Evolutionary conservation across 345 rosid species (phyloP).

Genomic region (Pseudoturritis turrita): DNA sequence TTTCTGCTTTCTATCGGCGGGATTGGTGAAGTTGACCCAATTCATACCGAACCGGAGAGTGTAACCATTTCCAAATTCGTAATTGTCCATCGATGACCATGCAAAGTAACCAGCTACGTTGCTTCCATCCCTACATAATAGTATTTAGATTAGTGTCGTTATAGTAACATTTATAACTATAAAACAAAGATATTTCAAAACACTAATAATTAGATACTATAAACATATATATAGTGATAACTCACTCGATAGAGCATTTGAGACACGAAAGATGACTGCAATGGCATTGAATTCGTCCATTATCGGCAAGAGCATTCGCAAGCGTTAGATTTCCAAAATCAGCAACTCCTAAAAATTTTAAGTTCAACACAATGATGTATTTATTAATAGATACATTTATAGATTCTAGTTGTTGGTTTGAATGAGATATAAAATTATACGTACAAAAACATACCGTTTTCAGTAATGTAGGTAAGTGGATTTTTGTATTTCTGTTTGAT

Average conservation of each 20-base stretch:
- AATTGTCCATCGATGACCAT: conserved; percentile 26
- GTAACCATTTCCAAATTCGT: conserved; percentile 27
- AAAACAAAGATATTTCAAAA: not conserved
- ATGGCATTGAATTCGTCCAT: conserved; percentile 14
- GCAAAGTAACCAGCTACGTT: conserved; percentile 23
- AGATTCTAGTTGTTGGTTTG: too few relatives aligned
- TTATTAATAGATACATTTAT: not conserved
- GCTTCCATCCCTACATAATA: conserved; percentile 13
- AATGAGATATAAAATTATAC: not conserved
- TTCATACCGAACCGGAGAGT: conserved; percentile 27
- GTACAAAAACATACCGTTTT: conserved; percentile 18
- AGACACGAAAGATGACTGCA: conserved; percentile 28
- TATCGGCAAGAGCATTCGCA: conserved; percentile 9
- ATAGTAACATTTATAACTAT: not conserved
- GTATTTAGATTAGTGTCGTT: not conserved
- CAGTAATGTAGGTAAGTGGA: conserved; percentile 31
- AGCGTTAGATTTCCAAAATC: conserved; percentile 11
- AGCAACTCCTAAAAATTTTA: conserved; percentile 18
- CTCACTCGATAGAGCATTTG: conserved; percentile 22
- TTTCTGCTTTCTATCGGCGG: conserved; percentile 18
- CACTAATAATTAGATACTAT: too few relatives aligned
- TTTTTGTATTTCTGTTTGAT: conserved; percentile 9
- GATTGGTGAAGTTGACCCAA: conserved; percentile 29
- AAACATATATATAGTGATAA: too few relatives aligned
- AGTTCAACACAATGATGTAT: not conserved